Evolutionary conservation across 345 rosid genomes (phyloP), one percentile per base, ranked within the genome.

Genomic region (Erysimum cheiranthoides): DNA sequence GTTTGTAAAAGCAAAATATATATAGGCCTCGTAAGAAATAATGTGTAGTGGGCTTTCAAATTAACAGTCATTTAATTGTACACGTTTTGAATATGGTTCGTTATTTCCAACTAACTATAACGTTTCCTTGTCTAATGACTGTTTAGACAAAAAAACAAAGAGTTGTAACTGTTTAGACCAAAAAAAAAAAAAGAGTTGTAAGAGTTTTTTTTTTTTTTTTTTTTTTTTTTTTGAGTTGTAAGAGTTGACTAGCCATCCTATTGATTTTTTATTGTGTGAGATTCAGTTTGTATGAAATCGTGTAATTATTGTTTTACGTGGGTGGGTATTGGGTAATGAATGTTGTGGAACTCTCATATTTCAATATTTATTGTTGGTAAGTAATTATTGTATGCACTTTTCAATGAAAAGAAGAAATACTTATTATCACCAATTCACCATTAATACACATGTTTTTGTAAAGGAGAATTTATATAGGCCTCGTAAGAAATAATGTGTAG

Each of bases 81-180:
- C 65, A 73, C 78, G 78, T 73, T 56, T 73, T 73, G 58, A 54
- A 65, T 34, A 45, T 65, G 71, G 39, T 21, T 65, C 43, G 27
- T 34, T 7, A 43, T 54, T 52, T 17, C 57, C 34, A 73, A 52
- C 77, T 38, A 61, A 61, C 52, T 27, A 4, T 27, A 27, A 62
- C 30, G 61, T 21, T n/a, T n/a, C n/a, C n/a, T n/a, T n/a, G n/a
- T n/a, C n/a, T n/a, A n/a, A n/a, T n/a, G n/a, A n/a, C 25, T 21
- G 25, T 21, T 21, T 21, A 21, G 25, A 21, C 1, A 21, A 21
- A 21, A 21, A 21, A 21, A 21, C 1, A 21, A n/a, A n/a, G n/a
- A n/a, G n/a, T n/a, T n/a, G n/a, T n/a, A n/a, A n/a, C n/a, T n/a
- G n/a, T n/a, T n/a, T n/a, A n/a, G n/a, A n/a, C n/a, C n/a, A n/a